A percentile compares a stretch with the other conserved stretches of the same genome.
Conservation (phyloP, 768 basidiomycete genomes). For the Porpolomopsis calyptriformis region DNA sequence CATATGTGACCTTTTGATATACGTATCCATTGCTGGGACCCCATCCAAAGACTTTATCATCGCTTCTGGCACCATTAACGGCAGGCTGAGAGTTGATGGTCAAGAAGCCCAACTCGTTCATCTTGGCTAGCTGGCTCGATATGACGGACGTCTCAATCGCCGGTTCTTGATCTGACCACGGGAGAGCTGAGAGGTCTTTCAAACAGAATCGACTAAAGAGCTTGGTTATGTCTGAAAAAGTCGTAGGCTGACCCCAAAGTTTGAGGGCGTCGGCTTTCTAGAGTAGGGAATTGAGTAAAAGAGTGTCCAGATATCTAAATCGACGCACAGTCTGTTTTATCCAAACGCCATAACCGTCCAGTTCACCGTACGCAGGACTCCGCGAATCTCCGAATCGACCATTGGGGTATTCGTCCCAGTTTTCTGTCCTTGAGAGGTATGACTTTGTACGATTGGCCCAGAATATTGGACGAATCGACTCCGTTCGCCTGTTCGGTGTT, state of each 20-base stretch:
- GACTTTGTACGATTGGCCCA: constrained; percentile 97
- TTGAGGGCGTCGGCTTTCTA: constrained; percentile 81
- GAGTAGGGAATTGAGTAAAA: constrained; percentile 3
- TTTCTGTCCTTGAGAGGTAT: constrained; percentile 90
- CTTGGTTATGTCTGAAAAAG: constrained; percentile 48
- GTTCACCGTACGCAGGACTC: constrained; percentile 94
- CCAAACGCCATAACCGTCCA: constrained; percentile 92
- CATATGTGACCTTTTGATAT: constrained; percentile 70
- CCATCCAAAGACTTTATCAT: constrained; percentile 85
- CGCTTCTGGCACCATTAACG: constrained; percentile 79
- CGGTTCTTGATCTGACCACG: constrained; percentile 91
- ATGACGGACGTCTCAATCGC: constrained; percentile 79
- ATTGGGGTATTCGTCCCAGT: constrained; percentile 99
- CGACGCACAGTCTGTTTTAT: constrained; percentile 70
- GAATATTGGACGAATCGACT: constrained; percentile 95
- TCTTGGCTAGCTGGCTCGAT: constrained; percentile 60
- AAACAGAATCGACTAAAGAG: constrained; percentile 83
- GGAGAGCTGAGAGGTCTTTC: constrained; percentile 63
- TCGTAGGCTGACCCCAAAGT: constrained; percentile 78
- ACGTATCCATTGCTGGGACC: constrained; percentile 89
- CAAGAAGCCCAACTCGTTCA: constrained; percentile 88
- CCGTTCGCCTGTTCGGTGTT: constrained; percentile 82
- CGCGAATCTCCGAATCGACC: constrained; percentile 97
- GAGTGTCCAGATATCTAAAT: constrained; percentile 5
- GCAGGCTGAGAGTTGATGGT: constrained; percentile 98